Evolutionary conservation across 2,329 filamentous ascomycete genomes (phyloP).

Genomic region (Fonsecaea pedrosoi): DNA sequence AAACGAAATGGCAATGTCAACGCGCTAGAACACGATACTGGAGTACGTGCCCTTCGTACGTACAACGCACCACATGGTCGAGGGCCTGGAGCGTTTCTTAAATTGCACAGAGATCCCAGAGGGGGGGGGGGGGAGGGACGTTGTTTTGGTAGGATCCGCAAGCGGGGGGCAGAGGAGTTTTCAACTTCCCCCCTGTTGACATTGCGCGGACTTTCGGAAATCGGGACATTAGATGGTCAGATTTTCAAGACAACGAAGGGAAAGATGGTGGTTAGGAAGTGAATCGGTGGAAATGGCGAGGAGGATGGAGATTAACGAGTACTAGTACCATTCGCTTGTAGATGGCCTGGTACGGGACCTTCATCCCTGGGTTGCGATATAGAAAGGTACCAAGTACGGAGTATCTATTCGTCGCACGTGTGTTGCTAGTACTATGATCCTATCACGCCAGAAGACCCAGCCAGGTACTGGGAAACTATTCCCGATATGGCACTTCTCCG

Average conservation of each 20-base stretch:
- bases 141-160: background rate
- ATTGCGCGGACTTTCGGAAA: constrained; percentile 7
- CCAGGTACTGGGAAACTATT: background rate
- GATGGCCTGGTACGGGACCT: background rate
- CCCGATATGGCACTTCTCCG: background rate
- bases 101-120: constrained; percentile 1
- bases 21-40: background rate
- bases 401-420: background rate
- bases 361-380: background rate
- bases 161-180: background rate
- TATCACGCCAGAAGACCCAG: background rate
- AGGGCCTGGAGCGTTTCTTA: background rate
- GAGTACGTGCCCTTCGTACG: background rate
- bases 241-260: constrained; percentile 5
- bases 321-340: no score
- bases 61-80: background rate
- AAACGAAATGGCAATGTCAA: background rate
- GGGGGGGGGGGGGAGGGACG: background rate
- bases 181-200: background rate
- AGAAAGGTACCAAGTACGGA: no score
- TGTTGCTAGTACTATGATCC: background rate
- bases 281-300: constrained; percentile 22
- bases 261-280: constrained; percentile 12
- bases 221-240: background rate
- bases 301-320: background rate